phyloP scores from a whole-genome alignment of 805 yeast species.

The Candida namnaoensis region DNA sequence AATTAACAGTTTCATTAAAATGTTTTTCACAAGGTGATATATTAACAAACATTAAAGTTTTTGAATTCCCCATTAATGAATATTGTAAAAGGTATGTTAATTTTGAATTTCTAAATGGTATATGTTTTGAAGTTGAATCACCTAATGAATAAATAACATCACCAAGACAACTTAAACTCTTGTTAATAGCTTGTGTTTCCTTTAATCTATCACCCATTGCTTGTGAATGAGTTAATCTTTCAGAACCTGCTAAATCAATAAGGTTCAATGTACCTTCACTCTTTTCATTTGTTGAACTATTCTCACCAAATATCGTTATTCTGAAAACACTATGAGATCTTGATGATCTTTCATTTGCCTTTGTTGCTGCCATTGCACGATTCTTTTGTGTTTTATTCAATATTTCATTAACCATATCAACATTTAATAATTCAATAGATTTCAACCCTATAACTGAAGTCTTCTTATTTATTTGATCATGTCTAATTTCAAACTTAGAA shows the following conservation, averaged over 20 bases:
- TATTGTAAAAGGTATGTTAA: slow-evolving; percentile 79
- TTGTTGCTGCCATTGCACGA: slow-evolving; percentile 76
- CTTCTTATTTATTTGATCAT: slow-evolving; percentile 42
- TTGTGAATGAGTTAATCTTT: slow-evolving; percentile 66
- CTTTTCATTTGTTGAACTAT: slow-evolving; percentile 36
- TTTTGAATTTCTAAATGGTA: slow-evolving; percentile 93
- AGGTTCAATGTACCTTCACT: slow-evolving; percentile 62
- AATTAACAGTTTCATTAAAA: slow-evolving; percentile 71
- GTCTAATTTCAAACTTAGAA: slow-evolving; percentile 60
- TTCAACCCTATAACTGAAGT: slow-evolving; percentile 59
- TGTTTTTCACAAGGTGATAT: slow-evolving; percentile 60
- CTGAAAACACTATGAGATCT: slow-evolving; percentile 85
- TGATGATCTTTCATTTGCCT: slow-evolving; percentile 76
- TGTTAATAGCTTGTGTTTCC: slow-evolving; percentile 87
- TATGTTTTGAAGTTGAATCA: slow-evolving; percentile 42
- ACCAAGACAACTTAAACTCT: slow-evolving; percentile 79
- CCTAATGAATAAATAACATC: slow-evolving; percentile 78
- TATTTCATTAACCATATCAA: slow-evolving; percentile 39
- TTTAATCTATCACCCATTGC: slow-evolving; percentile 72
- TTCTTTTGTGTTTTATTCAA: slow-evolving; percentile 48
- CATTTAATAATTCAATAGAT: slow-evolving; percentile 33
- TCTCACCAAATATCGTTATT: slow-evolving; percentile 47
- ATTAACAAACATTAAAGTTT: slow-evolving; percentile 90
- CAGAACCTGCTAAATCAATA: slow-evolving; percentile 93
- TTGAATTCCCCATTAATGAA: slow-evolving; percentile 78